These are phyloP conservation scores for Vitis amurensis DNA, from an alignment of 164 flowering plant species.

Conservation along the genomic window DNA sequence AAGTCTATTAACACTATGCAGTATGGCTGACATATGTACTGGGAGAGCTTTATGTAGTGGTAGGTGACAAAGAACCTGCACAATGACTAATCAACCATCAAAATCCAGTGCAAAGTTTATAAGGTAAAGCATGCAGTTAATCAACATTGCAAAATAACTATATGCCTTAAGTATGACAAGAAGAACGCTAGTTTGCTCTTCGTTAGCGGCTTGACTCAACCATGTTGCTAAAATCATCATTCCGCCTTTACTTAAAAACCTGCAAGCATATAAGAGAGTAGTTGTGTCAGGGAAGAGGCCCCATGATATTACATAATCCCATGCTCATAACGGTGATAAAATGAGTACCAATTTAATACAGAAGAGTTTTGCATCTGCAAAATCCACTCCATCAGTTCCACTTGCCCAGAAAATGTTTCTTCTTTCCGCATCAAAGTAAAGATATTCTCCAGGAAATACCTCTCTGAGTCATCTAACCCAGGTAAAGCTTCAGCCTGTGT, in stretches of 20 bases:
- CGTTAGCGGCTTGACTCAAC: constrained; percentile 84
- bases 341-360: constrained; percentile 66
- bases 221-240: constrained; percentile 83
- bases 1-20: constrained; percentile 81
- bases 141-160: background rate
- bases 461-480: constrained; percentile 61
- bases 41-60: constrained; percentile 87
- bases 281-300: constrained; percentile 10
- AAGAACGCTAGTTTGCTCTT: constrained; percentile 92
- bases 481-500: constrained; percentile 51
- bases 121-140: constrained; percentile 1
- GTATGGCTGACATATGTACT: constrained; percentile 81
- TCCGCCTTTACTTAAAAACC: constrained; percentile 90
- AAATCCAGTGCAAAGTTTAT: constrained; percentile 9
- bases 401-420: constrained; percentile 87
- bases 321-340: background rate
- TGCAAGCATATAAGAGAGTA: constrained; percentile 28
- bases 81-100: constrained; percentile 6
- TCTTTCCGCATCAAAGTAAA: constrained; percentile 77
- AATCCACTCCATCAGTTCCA: constrained; percentile 90
- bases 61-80: constrained; percentile 86
- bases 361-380: constrained; percentile 66
- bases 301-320: background rate
- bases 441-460: constrained; percentile 67
- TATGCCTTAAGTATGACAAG: constrained; percentile 68